phyloP scores from a whole-genome alignment of 2,329 filamentous ascomycete species.

The Tolypocladium album region DNA sequence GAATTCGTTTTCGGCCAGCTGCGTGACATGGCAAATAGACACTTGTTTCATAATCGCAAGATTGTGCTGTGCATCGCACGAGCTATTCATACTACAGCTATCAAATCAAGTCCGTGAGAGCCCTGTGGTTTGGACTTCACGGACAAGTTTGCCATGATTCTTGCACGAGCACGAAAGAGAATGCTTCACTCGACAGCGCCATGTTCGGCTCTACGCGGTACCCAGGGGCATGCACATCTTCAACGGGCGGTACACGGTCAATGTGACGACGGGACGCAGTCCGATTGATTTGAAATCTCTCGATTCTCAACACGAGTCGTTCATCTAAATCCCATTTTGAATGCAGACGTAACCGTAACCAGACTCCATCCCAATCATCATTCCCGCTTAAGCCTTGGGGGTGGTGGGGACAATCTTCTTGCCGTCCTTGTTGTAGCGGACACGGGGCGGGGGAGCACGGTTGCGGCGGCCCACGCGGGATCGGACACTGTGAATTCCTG shows the following conservation, averaged over 20 bases:
- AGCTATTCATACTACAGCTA: neutral
- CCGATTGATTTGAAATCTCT: conserved; percentile 12
- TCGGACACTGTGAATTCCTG: conserved; percentile 63
- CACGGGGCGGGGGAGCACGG: conserved; percentile 93
- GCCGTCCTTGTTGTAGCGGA: conserved; percentile 99
- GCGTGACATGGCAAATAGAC: neutral
- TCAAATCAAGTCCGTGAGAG: neutral
- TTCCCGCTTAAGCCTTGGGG: conserved; percentile 25
- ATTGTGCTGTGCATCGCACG: neutral
- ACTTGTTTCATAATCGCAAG: neutral
- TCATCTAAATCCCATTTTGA: conserved; percentile 25
- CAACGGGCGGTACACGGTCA: neutral
- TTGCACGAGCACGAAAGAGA: too few relatives aligned
- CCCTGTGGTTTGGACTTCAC: neutral
- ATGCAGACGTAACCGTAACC: conserved; percentile 26
- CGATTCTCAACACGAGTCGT: conserved; percentile 19
- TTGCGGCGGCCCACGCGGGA: conserved; percentile 96
- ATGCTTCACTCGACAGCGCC: neutral
- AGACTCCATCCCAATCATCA: conserved; percentile 25
- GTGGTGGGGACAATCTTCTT: conserved; percentile 92
- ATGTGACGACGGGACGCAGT: conserved; percentile 9
- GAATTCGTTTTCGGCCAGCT: neutral
- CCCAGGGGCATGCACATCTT: neutral
- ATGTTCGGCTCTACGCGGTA: too few relatives aligned
- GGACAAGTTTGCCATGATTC: neutral